These are phyloP conservation scores for Bipolaris gigantea DNA, from an alignment of 2,329 filamentous ascomycete genomes.

Conservation along the genomic window DNA sequence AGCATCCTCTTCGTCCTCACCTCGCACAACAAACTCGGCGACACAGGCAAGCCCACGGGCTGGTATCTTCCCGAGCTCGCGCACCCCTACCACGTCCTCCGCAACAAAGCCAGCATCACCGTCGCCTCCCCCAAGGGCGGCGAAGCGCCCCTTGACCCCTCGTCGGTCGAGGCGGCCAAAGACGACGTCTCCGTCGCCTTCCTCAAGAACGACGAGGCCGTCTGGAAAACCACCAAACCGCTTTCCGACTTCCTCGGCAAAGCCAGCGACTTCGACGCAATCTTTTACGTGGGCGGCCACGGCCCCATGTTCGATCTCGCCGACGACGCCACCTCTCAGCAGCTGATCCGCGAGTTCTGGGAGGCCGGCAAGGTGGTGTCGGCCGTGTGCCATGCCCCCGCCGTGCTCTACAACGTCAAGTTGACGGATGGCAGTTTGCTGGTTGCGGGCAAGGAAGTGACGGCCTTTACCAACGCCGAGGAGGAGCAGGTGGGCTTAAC, in stretches of 20 bases:
- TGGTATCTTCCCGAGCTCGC: conserved; percentile 62
- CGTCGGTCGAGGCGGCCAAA: conserved; percentile 47
- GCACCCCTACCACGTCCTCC: conserved; percentile 46
- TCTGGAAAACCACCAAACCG: conserved; percentile 67
- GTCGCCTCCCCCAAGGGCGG: conserved; percentile 47
- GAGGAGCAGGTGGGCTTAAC: conserved; percentile 52
- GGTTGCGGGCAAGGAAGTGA: conserved; percentile 60
- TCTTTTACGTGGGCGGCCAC: conserved; percentile 63
- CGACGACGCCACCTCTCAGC: conserved; percentile 58
- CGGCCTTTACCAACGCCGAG: conserved; percentile 62
- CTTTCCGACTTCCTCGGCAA: conserved; percentile 60
- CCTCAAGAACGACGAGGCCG: conserved; percentile 55
- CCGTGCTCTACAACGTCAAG: conserved; percentile 62
- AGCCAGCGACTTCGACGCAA: conserved; percentile 62
- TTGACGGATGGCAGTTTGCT: conserved; percentile 55
- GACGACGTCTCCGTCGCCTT: conserved; percentile 51
- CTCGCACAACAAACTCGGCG: conserved; percentile 56
- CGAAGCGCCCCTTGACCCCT: conserved; percentile 43
- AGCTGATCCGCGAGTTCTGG: conserved; percentile 65
- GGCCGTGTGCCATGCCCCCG: conserved; percentile 71
- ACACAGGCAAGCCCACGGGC: conserved; percentile 59
- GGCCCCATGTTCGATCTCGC: conserved; percentile 70
- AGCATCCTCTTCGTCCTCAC: conserved; percentile 74
- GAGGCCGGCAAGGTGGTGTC: conserved; percentile 63
- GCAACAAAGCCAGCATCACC: conserved; percentile 42